Base-by-base conservation (phyloP, 257 asterid genomes). In the Mentha longifolia region DNA sequence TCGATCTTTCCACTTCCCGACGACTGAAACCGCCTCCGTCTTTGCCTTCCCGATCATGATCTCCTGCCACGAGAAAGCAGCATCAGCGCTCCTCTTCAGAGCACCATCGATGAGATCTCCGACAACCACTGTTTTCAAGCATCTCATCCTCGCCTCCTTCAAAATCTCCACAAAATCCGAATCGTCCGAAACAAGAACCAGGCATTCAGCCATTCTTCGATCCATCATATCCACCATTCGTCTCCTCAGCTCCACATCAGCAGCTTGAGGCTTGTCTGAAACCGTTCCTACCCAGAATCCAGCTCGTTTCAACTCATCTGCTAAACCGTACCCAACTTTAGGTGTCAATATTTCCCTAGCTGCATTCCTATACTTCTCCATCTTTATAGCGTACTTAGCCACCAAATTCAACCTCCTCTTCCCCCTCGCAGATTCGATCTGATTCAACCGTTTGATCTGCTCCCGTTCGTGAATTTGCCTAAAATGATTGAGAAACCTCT, bases 181-280 rank as follows among this genome's bases (percentile, higher is more conserved):
- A 84, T 92, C 97, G 76, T 92, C 97, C 0, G 96, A 94, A 33
- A 89, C 93, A 71, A 92, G 92, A 77, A 94, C 77, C 81, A 94
- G 77, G 76, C 93, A 89, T 19, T 90, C 96, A 41, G 85, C 73
- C 65, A 60, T 65, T 71, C 86, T 85, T 50, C 75, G 72, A 61
- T 88, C 98, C 93, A 91, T 94, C 87, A 89, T 73, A 78, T 89
- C 88, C 80, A 86, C 88, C 85, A 94, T 82, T 52, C 82, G 90
- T 19, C 73, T 71, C 75, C 93, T 86, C 83, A 94, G 54, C 1
- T 88, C 96, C 62, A 80, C 67, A 58, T 89, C 99, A 72, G 92
- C 91, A 0, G 93, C 99, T 65, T 88, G 95, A 5, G 92, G 96
- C 77, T 85, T 81, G 76, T 89, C 87, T 14, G 90, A 77, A 35